These are phyloP conservation scores for Hypoxylon sp. DNA, from an alignment of 2,329 filamentous ascomycete genomes.

Conservation along the genomic window DNA sequence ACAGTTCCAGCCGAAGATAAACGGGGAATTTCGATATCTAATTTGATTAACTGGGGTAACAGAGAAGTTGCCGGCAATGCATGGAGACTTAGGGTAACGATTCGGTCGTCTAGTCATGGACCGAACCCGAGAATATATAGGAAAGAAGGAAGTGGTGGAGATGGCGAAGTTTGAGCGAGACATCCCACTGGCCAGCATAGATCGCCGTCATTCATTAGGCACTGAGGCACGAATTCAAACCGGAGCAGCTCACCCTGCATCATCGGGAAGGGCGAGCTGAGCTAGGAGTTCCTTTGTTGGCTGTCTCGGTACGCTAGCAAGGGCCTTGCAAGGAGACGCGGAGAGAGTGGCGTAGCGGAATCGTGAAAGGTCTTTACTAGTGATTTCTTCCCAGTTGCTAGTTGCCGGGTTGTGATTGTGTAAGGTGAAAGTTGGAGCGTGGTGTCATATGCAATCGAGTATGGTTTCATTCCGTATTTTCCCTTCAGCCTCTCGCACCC, in stretches of 20 bases:
- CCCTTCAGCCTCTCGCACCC: conserved; percentile 35
- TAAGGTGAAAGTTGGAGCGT: conserved; percentile 22
- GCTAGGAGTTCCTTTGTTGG: conserved; percentile 22
- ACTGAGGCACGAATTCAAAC: conserved; percentile 49
- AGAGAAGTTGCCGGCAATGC: conserved; percentile 43
- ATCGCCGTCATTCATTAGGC: conserved; percentile 43
- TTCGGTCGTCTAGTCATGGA: conserved; percentile 43
- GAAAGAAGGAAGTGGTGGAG: conserved; percentile 44
- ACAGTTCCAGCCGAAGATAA: conserved; percentile 43
- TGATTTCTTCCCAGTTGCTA: too few relatives aligned
- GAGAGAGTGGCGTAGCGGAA: conserved; percentile 28
- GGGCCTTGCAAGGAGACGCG: too few relatives aligned
- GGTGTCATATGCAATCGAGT: conserved; percentile 36
- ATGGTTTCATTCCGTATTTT: conserved; percentile 37
- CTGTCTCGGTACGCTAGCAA: conserved; percentile 32
- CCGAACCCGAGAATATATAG: conserved; percentile 51
- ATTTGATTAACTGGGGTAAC: conserved; percentile 44
- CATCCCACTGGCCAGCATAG: conserved; percentile 45
- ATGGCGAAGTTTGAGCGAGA: conserved; percentile 42
- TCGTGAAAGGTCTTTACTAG: conserved; percentile 29
- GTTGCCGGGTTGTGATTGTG: neutral
- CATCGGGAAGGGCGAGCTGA: conserved; percentile 41
- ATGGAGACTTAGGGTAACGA: conserved; percentile 40
- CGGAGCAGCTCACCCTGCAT: conserved; percentile 47
- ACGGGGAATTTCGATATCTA: conserved; percentile 44